Percentiles rank a stretch among this genome's conserved stretches.
phyloP scores from a whole-genome alignment of 2,329 filamentous ascomycete species.

The Zymoseptoria passerinii region DNA sequence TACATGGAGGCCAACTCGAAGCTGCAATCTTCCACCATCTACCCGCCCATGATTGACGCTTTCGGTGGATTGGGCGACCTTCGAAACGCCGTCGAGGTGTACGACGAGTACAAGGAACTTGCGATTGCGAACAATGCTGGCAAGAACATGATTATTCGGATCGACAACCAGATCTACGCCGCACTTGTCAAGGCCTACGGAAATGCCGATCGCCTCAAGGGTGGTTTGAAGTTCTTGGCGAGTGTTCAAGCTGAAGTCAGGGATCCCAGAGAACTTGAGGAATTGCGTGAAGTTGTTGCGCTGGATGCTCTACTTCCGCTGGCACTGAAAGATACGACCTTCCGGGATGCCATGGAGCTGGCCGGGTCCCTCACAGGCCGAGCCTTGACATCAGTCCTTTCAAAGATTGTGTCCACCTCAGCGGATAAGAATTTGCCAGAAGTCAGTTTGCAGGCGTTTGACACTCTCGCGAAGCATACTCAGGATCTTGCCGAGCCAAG shows the following conservation, averaged over 20 bases:
- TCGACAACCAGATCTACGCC: conserved; percentile 80
- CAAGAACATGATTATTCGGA: conserved; percentile 57
- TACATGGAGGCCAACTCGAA: conserved; percentile 79
- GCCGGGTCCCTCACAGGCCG: conserved; percentile 54
- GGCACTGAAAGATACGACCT: conserved; percentile 61
- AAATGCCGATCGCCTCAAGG: conserved; percentile 67
- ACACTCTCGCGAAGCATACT: conserved; percentile 43
- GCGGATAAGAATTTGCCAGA: conserved; percentile 69
- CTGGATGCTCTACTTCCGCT: conserved; percentile 70
- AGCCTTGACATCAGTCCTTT: conserved; percentile 56
- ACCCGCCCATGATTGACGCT: conserved; percentile 89
- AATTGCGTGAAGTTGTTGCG: conserved; percentile 63
- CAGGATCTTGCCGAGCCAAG: conserved; percentile 48
- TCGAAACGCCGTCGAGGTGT: conserved; percentile 82
- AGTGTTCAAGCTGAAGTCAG: conserved; percentile 58
- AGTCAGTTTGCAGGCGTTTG: conserved; percentile 53
- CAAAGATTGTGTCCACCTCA: conserved; percentile 64
- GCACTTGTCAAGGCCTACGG: conserved; percentile 87
- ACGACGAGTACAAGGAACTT: conserved; percentile 84
- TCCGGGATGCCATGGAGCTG: conserved; percentile 65
- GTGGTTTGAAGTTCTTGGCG: conserved; percentile 76
- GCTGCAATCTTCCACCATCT: conserved; percentile 69
- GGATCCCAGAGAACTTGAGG: conserved; percentile 31
- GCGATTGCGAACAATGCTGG: conserved; percentile 80
- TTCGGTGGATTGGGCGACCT: conserved; percentile 77